Base-by-base conservation (phyloP, 2,329 filamentous ascomycete genomes). In the Sclerotinia glacialis region DNA sequence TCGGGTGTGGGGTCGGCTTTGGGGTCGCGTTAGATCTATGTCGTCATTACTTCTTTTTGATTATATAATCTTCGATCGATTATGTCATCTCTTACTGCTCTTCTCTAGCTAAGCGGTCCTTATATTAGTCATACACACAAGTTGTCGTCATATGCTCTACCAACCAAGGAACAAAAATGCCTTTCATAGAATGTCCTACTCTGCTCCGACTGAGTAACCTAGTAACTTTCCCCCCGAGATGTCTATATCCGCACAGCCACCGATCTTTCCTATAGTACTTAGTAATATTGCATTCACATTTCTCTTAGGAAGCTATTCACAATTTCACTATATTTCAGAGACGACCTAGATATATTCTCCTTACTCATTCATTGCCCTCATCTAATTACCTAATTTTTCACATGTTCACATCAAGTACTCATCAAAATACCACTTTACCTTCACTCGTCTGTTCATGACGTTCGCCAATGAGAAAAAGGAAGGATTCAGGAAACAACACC, bases 401-500 rank as follows among this genome's bases (percentile, higher is more conserved):
- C 26, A 60, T 52, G 34, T 52, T 60, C 23, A 40, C 52, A 18
- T 44, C 55, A 26, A 63, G 37, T 42, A 59, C 18, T 46, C 61
- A 56, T 44, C 23, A 26, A 31, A 23, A 47, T 31, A 26, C 44
- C 40, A n/a, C 18, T 42, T 61, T 68, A 71, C 76, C 76, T 67
- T 61, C 53, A 53, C 58, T 63, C 31, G 60, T 28, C 52, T 58
- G 50, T 69, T 69, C 67, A 74, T 74, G 72, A 71, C 69, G 69
- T 64, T 52, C 63, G 34, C 61, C 52, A 65, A 68, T 65, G 70
- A 72, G 69, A 71, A 69, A 59, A 66, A 71, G 64, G 70, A 58
- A 53, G 72, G 67, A 56, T 59, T 67, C 37, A 62, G 58, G 54
- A 71, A 69, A 66, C 74, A 71, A 60, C 74, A 75, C 61, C 73